These are phyloP conservation scores for Cinnamomum chago DNA, from an alignment of 164 flowering plant genomes.

Conservation along the genomic window DNA sequence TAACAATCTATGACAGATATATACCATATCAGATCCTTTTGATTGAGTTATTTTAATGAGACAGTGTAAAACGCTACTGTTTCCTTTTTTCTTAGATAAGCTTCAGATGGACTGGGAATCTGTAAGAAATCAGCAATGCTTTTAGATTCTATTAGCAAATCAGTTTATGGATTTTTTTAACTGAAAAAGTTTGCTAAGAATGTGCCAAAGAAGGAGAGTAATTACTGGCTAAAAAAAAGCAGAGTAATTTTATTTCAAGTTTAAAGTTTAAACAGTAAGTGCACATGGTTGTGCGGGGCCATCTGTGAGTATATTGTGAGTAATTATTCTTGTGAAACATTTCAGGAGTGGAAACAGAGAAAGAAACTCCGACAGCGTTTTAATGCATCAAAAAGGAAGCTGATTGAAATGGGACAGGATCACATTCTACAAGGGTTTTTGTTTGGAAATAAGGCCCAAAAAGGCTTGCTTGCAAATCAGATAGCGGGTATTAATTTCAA, in stretches of 20 bases:
- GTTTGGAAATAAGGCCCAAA: conserved; percentile 67
- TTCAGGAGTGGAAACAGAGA: conserved; percentile 89
- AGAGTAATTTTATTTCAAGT: not conserved
- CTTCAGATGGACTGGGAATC: too few relatives aligned
- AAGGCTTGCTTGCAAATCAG: conserved; percentile 59
- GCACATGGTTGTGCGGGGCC: not conserved
- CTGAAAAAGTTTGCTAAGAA: not conserved
- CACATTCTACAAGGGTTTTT: conserved; percentile 80
- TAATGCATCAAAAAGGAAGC: conserved; percentile 74
- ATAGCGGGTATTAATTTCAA: conserved; percentile 60
- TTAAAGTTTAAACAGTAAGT: not conserved
- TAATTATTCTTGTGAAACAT: conserved; percentile 10
- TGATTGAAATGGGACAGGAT: conserved; percentile 70
- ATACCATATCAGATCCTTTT: too few relatives aligned
- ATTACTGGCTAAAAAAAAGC: too few relatives aligned
- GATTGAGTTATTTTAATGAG: too few relatives aligned
- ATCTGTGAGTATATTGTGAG: not conserved
- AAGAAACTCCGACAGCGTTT: conserved; percentile 63
- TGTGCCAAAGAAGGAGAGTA: not conserved
- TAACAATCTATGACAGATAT: too few relatives aligned
- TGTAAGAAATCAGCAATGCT: too few relatives aligned
- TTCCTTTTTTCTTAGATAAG: too few relatives aligned
- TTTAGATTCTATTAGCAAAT: too few relatives aligned
- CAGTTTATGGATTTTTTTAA: not conserved
- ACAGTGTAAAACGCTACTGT: too few relatives aligned